Conservation (phyloP, 352 stramenopile genomes). For the Phytophthora crassamura region DNA sequence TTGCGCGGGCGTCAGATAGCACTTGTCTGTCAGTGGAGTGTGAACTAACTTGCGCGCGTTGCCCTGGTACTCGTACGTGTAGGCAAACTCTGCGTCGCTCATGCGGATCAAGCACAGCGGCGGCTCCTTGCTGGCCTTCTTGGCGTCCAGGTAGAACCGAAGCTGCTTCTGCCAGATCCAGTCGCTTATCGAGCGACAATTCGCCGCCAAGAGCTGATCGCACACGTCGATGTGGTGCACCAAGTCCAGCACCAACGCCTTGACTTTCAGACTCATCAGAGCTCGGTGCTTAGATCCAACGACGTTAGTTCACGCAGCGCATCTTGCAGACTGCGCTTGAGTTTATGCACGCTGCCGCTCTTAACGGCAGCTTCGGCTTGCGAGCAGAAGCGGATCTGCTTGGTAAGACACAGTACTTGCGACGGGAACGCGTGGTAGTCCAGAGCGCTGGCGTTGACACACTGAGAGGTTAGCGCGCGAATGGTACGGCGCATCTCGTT, state of each 20-base stretch:
- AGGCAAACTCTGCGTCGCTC: conserved; percentile 88
- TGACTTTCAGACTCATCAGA: conserved; percentile 95
- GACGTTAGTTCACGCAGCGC: conserved; percentile 78
- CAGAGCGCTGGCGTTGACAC: conserved; percentile 71
- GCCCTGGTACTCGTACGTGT: conserved; percentile 96
- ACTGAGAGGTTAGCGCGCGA: conserved; percentile 74
- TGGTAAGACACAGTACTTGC: conserved; percentile 92
- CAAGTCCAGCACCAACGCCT: conserved; percentile 94
- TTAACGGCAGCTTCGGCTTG: conserved; percentile 89
- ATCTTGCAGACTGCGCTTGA: conserved; percentile 75
- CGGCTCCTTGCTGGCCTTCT: conserved; percentile 39
- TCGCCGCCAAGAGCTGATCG: conserved; percentile 81
- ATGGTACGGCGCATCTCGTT: conserved; percentile 93
- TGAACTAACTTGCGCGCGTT: conserved; percentile 94
- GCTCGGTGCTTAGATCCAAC: conserved; percentile 86
- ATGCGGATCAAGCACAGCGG: conserved; percentile 64
- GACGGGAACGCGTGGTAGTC: conserved; percentile 92
- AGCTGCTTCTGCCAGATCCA: conserved; percentile 96
- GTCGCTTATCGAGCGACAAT: conserved; percentile 63
- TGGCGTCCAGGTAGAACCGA: conserved; percentile 87
- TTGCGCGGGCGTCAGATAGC: conserved; percentile 95
- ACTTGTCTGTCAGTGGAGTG: conserved; percentile 95
- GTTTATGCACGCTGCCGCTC: conserved; percentile 62
- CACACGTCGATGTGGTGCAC: conserved; percentile 97
- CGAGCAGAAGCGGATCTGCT: conserved; percentile 94